phyloP scores from a whole-genome alignment of 2,329 filamentous ascomycete species.

The Penicillium sp. region DNA sequence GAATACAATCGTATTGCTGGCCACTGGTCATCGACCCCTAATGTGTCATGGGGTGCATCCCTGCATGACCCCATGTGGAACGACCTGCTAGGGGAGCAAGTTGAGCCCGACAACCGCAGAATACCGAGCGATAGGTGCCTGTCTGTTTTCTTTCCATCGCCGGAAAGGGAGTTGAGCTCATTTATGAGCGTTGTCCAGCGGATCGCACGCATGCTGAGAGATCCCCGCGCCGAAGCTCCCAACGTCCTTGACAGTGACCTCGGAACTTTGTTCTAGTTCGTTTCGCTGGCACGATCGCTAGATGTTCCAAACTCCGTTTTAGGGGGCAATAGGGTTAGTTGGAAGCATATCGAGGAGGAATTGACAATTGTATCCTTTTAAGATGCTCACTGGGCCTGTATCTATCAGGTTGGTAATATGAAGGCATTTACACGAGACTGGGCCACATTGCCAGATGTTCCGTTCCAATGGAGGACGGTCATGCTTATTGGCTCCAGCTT shows the following conservation, averaged over 20 bases:
- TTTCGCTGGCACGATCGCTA: background rate
- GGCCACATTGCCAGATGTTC: no score
- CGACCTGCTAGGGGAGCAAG: slow-evolving; percentile 31
- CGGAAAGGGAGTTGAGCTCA: background rate
- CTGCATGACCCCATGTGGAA: slow-evolving; percentile 43
- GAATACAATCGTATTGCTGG: slow-evolving; percentile 22
- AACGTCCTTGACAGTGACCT: slow-evolving; percentile 1
- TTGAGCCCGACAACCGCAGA: background rate
- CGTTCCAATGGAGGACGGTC: no score
- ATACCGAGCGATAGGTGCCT: background rate
- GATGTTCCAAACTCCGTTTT: no score
- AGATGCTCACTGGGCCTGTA: no score
- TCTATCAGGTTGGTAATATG: no score
- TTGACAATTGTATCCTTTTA: no score
- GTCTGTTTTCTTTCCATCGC: background rate
- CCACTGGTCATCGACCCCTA: slow-evolving; percentile 15
- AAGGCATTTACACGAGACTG: no score
- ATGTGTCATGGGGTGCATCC: slow-evolving; percentile 37
- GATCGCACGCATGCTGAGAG: slow-evolving; percentile 3
- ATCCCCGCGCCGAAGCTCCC: background rate
- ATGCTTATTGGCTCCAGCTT: background rate
- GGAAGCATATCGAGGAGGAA: no score
- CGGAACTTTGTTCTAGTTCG: slow-evolving; percentile 5
- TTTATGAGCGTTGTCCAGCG: slow-evolving; percentile 7
- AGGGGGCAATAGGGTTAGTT: no score